Conservation (phyloP, 1,139 yeast genomes). For the Taphrina wiesneri region DNA sequence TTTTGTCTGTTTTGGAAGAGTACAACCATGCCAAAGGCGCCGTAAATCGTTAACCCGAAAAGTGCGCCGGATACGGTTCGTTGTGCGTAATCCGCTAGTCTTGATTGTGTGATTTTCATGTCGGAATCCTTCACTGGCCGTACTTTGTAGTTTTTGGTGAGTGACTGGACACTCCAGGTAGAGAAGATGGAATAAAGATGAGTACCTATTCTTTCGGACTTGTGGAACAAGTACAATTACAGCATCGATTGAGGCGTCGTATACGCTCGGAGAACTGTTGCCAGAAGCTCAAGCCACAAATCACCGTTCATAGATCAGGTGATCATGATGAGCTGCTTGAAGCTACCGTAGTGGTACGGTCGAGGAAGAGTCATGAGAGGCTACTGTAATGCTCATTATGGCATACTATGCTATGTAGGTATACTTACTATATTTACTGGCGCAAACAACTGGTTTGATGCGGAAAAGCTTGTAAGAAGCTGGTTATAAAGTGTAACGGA, state of each 20-base stretch:
- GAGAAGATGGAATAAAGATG: neutral
- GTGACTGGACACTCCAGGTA: no score
- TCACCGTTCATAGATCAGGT: no score
- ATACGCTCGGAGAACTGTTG: no score
- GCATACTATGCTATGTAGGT: neutral
- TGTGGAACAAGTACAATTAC: neutral
- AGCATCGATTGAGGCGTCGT: constrained; percentile 10
- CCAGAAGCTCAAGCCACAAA: no score
- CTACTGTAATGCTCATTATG: neutral
- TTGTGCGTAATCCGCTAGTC: constrained; percentile 30
- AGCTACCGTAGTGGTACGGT: no score
- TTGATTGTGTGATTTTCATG: constrained; percentile 28
- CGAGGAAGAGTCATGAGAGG: no score
- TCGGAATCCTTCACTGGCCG: no score
- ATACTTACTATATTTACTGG: neutral
- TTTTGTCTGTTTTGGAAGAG: constrained; percentile 29
- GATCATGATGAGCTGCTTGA: no score
- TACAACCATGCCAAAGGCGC: constrained; percentile 30
- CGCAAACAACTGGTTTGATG: neutral
- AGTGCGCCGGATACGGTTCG: constrained; percentile 28
- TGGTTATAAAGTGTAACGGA: constrained; percentile 30
- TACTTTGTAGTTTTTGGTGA: no score
- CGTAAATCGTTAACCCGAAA: constrained; percentile 26
- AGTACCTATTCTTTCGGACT: no score
- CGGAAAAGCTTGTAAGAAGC: neutral